These are phyloP conservation scores for Rhypophila decipiens DNA, from an alignment of 495 filamentous ascomycete genomes.

Conservation along the genomic window DNA sequence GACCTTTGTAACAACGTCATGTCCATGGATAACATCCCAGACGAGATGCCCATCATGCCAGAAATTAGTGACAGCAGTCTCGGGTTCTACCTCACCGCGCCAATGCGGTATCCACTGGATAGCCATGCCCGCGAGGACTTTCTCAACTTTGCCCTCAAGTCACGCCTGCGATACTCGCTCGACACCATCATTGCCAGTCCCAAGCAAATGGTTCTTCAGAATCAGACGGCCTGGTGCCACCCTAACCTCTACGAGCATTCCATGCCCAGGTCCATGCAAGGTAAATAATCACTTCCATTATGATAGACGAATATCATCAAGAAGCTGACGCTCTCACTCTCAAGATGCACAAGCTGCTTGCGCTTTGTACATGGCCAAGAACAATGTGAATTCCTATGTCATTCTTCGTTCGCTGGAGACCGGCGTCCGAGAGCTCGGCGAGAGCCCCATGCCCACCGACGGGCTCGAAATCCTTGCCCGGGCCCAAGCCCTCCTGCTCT, in stretches of 20 bases:
- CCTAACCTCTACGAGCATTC: constrained; percentile 35
- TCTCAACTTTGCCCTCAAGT: constrained; percentile 16
- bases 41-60: not conserved
- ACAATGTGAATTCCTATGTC: constrained; percentile 34
- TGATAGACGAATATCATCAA: not conserved
- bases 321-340: not conserved
- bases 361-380: constrained; percentile 44
- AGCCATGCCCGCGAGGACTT: not conserved
- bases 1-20: too few relatives aligned
- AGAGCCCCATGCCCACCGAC: constrained; percentile 22
- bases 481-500: constrained; percentile 41
- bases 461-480: constrained; percentile 25
- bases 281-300: constrained; percentile 16
- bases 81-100: too few relatives aligned
- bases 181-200: constrained; percentile 35
- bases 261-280: constrained; percentile 46
- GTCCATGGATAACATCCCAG: not conserved
- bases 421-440: constrained; percentile 31
- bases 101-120: not conserved
- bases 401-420: constrained; percentile 37
- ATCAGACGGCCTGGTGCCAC: constrained; percentile 45
- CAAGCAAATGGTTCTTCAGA: constrained; percentile 41
- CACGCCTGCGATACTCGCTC: constrained; percentile 39
- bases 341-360: constrained; percentile 47
- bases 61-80: too few relatives aligned